phyloP scores from a whole-genome alignment of 805 yeast species.

The Suhomyces sp. region DNA sequence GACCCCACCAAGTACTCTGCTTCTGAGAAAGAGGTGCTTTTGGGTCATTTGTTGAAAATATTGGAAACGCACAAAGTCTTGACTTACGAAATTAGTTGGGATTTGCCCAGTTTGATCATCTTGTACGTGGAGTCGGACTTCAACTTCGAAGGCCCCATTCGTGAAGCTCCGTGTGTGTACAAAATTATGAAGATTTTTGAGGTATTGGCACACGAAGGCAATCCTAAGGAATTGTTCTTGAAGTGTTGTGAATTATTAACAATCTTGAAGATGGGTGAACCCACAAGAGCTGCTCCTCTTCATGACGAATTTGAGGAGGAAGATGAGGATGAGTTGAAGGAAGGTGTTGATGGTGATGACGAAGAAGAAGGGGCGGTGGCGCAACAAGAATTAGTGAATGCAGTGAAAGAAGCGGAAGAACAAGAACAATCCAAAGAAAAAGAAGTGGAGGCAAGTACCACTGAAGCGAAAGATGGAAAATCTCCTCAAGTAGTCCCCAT shows the following conservation, averaged over 20 bases:
- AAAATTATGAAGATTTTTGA: conserved; percentile 53
- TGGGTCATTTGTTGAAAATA: conserved; percentile 45
- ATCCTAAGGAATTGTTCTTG: conserved; percentile 76
- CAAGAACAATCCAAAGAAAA: conserved; percentile 13
- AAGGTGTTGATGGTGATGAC: conserved; percentile 8
- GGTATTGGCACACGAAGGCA: conserved; percentile 64
- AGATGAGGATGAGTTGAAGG: conserved; percentile 7
- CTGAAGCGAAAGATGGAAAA: conserved; percentile 1
- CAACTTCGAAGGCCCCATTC: conserved; percentile 24
- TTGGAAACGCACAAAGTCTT: conserved; percentile 48
- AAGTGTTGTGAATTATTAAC: conserved; percentile 66
- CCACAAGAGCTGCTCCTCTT: background rate
- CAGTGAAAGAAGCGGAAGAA: no score
- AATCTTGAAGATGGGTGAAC: conserved; percentile 8
- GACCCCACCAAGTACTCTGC: conserved; percentile 46
- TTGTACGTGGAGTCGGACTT: conserved; percentile 47
- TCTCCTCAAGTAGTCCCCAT: no score
- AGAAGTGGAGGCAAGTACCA: conserved; percentile 8
- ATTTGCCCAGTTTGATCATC: conserved; percentile 69
- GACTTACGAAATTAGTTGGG: conserved; percentile 82
- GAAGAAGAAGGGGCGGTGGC: conserved; percentile 7
- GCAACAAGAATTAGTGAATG: no score
- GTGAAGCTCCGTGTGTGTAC: conserved; percentile 41
- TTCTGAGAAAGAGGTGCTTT: conserved; percentile 51
- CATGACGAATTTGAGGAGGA: no score